Evolutionary conservation across 2,329 filamentous ascomycete species (phyloP).

Genomic region (Cryphonectria japonica): DNA sequence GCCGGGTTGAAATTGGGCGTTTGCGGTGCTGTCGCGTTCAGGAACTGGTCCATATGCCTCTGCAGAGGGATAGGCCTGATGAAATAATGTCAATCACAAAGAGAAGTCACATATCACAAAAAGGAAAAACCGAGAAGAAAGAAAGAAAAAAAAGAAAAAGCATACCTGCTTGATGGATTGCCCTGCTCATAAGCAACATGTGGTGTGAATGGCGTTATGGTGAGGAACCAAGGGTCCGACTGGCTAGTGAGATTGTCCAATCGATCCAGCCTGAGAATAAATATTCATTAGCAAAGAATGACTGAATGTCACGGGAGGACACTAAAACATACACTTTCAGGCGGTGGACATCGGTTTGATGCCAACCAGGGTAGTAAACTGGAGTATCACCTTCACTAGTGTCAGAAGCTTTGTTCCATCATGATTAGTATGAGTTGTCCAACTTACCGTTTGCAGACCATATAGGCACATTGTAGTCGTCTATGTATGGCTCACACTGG

Average conservation of each 20-base stretch:
- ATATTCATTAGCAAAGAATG: not conserved
- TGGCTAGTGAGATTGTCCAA: conserved; percentile 29
- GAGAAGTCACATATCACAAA: too few relatives aligned
- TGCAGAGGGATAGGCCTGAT: conserved; percentile 26
- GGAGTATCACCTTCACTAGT: conserved; percentile 21
- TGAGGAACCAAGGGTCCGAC: conserved; percentile 33
- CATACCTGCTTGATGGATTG: conserved; percentile 25
- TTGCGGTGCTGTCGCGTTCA: conserved; percentile 30
- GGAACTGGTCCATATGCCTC: conserved; percentile 31
- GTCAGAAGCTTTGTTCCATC: not conserved
- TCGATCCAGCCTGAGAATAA: conserved; percentile 28
- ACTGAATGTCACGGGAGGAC: not conserved
- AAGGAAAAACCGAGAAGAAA: too few relatives aligned
- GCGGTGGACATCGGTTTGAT: conserved; percentile 35
- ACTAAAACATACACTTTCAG: conserved; percentile 32
- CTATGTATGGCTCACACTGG: conserved; percentile 37
- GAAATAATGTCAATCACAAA: not conserved
- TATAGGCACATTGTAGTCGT: conserved; percentile 35
- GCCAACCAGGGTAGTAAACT: conserved; percentile 32
- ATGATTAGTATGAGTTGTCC: too few relatives aligned
- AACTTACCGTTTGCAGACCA: conserved; percentile 32
- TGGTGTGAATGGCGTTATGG: conserved; percentile 32
- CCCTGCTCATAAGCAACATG: conserved; percentile 31
- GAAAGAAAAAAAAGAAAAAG: too few relatives aligned
- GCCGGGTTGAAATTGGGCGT: conserved; percentile 35